Evolutionary conservation across 2,329 filamentous ascomycete genomes (phyloP), one percentile per base, ranked within the genome.

Genomic region (Fusarium ramigenum): DNA sequence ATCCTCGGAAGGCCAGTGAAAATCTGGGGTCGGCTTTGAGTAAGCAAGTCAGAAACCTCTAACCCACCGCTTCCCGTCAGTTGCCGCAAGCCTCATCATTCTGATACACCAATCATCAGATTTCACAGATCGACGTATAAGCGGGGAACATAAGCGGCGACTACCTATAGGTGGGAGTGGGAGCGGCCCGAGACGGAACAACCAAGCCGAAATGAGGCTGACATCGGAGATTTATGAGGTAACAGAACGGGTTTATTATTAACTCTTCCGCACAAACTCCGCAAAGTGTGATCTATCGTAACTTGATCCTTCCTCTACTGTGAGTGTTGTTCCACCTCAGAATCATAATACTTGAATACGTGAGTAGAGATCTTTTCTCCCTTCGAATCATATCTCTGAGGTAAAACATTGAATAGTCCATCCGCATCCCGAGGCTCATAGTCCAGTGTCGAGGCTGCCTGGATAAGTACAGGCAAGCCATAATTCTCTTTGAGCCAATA

Each of bases 281-380:
- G 30, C n/a, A 21, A 2, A 6, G n/a, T 21, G n/a, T 21, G 15
- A 9, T 15, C 14, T 36, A 4, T 36, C 12, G 6, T 19, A 25
- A 21, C 18, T 25, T 25, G 6, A 3, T 21, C 3, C 12, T 2
- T 25, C 7, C 12, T 21, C 4, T 9, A 11, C 2, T 2, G 1
- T 9, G 5, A 9, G 4, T 10, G 9, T n/a, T 4, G 7, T 12
- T 3, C 7, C 4, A n/a, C 5, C 19, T 54, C n/a, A 21, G 19
- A 18, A 40, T 40, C 9, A 10, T 57, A 44, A 16, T 34, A 46
- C 30, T 25, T 46, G 2, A 57, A 57, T 5, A 57, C 9, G 11
- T 57, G 39, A 46, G 39, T 19, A 21, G 37, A 25, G 4, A 2
- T 23, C 16, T 46, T 34, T 44, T 16, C n/a, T 25, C 39, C 53